Percentiles rank a stretch among this genome's conserved stretches.
Evolutionary conservation across 441 rosid species (phyloP).

Genomic region (Jatropha podagrica): DNA sequence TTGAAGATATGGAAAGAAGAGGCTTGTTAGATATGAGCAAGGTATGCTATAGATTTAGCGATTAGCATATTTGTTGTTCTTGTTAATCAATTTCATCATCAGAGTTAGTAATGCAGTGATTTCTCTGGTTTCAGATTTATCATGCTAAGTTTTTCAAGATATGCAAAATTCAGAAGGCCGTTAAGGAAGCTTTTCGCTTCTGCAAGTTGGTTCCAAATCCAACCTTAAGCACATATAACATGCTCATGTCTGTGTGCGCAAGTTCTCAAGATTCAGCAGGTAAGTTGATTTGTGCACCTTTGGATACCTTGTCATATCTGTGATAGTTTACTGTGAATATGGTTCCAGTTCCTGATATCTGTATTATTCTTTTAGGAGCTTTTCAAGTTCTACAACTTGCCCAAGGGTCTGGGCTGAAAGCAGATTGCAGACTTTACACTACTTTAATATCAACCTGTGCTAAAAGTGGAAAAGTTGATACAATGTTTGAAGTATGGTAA

Average conservation of each 20-base stretch:
- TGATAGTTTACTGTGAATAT: conserved; percentile 10
- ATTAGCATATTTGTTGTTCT: conserved; percentile 5
- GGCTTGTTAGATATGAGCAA: conserved; percentile 75
- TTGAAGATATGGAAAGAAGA: conserved; percentile 66
- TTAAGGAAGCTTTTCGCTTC: conserved; percentile 83
- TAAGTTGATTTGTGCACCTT: conserved; percentile 28
- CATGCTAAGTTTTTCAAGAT: conserved; percentile 73
- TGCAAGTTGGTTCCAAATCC: conserved; percentile 78
- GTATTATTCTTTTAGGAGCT: conserved; percentile 52
- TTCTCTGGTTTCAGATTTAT: conserved; percentile 57
- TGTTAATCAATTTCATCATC: background rate
- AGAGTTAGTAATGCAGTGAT: background rate
- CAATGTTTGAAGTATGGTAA: conserved; percentile 82
- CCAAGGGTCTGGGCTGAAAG: conserved; percentile 62
- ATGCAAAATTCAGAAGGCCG: conserved; percentile 72
- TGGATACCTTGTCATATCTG: conserved; percentile 6
- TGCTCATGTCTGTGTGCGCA: conserved; percentile 90
- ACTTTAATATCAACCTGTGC: conserved; percentile 90
- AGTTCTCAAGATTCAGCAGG: conserved; percentile 75
- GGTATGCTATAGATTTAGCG: conserved; percentile 37
- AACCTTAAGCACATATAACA: conserved; percentile 88
- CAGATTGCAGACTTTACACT: conserved; percentile 89
- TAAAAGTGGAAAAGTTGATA: conserved; percentile 89
- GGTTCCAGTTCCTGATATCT: conserved; percentile 25
- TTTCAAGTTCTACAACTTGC: conserved; percentile 67